Evolutionary conservation across 306 rosid species (phyloP).

Genomic region (Phaseolus lunatus): DNA sequence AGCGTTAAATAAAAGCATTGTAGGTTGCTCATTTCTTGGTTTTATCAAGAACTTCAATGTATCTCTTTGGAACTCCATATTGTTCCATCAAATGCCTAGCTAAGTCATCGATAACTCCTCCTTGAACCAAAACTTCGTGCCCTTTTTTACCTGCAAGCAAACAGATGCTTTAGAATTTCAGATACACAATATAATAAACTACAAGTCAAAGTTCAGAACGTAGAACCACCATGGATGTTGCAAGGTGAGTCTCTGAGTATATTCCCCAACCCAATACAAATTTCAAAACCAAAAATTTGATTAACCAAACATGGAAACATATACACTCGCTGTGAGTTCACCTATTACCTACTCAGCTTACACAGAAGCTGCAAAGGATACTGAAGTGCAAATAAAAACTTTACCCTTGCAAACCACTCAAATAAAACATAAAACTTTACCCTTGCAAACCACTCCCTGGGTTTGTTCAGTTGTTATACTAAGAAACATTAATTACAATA

Average conservation of each 20-base stretch:
- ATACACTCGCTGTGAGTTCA: background rate
- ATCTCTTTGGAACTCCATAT: constrained; percentile 90
- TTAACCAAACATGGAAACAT: constrained; percentile 3
- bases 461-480: background rate
- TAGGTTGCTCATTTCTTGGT: constrained; percentile 62
- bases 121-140: constrained; percentile 86
- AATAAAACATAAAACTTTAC: background rate
- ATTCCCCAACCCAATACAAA: constrained; percentile 27
- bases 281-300: constrained; percentile 6
- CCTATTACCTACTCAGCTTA: background rate
- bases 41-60: constrained; percentile 90
- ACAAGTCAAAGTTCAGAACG: background rate
- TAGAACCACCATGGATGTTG: background rate
- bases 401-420: background rate
- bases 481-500: constrained; percentile 8
- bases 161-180: constrained; percentile 11
- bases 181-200: background rate
- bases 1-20: constrained; percentile 15
- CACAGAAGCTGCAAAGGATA: background rate
- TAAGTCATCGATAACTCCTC: constrained; percentile 89
- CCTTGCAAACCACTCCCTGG: constrained; percentile 6
- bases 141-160: constrained; percentile 90
- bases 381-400: background rate
- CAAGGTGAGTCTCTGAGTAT: background rate
- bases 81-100: constrained; percentile 87